Percentiles rank a stretch among this genome's conserved stretches.
Conservation (phyloP, 345 rosid species). For the Ricinus communis region DNA sequence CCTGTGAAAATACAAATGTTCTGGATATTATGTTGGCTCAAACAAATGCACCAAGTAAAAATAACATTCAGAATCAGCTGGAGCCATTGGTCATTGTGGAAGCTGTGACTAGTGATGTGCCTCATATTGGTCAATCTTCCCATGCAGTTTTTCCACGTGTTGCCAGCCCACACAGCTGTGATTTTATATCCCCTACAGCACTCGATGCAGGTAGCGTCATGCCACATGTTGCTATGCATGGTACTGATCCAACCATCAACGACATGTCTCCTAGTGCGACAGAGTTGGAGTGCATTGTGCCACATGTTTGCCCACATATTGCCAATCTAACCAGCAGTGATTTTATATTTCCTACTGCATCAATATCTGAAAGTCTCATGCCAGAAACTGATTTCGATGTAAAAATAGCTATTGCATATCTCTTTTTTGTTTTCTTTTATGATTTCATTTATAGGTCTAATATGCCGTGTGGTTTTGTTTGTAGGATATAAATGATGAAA, state of each 20-base stretch:
- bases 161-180: conserved; percentile 21
- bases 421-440: background rate
- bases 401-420: background rate
- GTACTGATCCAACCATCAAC: conserved; percentile 22
- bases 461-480: conserved; percentile 4
- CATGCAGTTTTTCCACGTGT: background rate
- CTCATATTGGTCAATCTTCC: conserved; percentile 31
- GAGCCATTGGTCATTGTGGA: conserved; percentile 20
- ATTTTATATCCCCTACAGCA: conserved; percentile 23
- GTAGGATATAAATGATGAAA: conserved; percentile 44
- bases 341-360: background rate
- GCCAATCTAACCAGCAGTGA: conserved; percentile 12
- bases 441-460: conserved; percentile 6
- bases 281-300: conserved; percentile 22
- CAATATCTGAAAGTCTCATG: background rate
- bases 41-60: conserved; percentile 19
- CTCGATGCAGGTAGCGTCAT: conserved; percentile 22
- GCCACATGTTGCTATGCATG: background rate
- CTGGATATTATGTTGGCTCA: conserved; percentile 21
- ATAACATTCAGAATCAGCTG: conserved; percentile 26
- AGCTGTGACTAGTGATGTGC: conserved; percentile 17
- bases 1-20: conserved; percentile 22
- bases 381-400: conserved; percentile 38
- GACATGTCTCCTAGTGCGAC: conserved; percentile 27
- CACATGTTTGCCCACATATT: conserved; percentile 2